Percentiles rank a stretch among this genome's conserved stretches.
Evolutionary conservation across 306 rosid genomes (phyloP).

Genomic region (Vicia villosa): DNA sequence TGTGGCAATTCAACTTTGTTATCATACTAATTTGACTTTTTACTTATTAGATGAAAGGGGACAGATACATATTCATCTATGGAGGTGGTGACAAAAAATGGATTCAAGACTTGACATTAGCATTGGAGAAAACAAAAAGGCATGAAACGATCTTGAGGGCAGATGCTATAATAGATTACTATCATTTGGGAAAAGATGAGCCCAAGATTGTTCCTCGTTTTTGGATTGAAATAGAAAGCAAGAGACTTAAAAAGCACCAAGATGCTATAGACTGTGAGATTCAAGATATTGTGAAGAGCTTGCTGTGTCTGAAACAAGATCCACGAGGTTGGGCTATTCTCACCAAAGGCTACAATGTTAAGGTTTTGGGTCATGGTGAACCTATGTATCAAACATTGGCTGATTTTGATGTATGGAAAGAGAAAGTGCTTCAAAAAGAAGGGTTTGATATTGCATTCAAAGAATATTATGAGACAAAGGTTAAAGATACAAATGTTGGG

Average conservation of each 20-base stretch:
- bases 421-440: constrained; percentile 32
- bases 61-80: constrained; percentile 42
- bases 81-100: constrained; percentile 43
- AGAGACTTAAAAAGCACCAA: constrained; percentile 42
- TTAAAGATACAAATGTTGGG: constrained; percentile 18
- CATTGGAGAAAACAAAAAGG: constrained; percentile 35
- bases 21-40: neutral
- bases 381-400: constrained; percentile 37
- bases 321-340: constrained; percentile 46
- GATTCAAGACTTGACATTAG: constrained; percentile 27
- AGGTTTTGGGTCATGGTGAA: constrained; percentile 39
- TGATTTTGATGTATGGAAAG: constrained; percentile 42
- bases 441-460: constrained; percentile 41
- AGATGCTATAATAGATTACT: constrained; percentile 38
- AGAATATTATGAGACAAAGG: constrained; percentile 34
- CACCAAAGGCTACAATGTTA: constrained; percentile 35
- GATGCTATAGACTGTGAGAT: constrained; percentile 32
- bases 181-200: constrained; percentile 36
- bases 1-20: neutral
- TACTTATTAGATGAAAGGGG: constrained; percentile 34
- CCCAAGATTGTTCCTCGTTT: constrained; percentile 37
- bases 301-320: constrained; percentile 40
- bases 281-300: constrained; percentile 37
- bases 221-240: constrained; percentile 47
- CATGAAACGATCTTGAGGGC: constrained; percentile 25